Percentiles rank a stretch among this genome's conserved stretches.
Conservation (phyloP, 2,329 filamentous ascomycete species). For the Calonectria hongkongensis region DNA sequence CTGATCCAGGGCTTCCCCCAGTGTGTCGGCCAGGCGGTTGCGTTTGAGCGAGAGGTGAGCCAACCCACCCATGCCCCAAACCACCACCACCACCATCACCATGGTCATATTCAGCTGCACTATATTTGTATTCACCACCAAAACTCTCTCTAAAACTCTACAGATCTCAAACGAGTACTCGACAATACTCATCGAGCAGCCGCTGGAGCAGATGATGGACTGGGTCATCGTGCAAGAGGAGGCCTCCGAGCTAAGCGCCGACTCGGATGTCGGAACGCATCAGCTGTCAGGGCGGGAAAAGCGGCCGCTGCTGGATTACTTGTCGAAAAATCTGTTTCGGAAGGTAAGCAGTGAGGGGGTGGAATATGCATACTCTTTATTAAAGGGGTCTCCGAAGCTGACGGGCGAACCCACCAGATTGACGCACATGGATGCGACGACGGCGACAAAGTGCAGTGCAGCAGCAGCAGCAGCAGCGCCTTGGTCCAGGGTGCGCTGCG, state of each 20-base stretch:
- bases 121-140: not conserved
- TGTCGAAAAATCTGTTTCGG: constrained; percentile 34
- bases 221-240: constrained; percentile 20
- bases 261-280: not conserved
- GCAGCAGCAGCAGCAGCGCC: not conserved
- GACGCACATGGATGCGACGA: constrained; percentile 14
- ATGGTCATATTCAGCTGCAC: too few species aligned
- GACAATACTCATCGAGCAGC: constrained; percentile 29
- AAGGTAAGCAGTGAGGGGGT: constrained; percentile 19
- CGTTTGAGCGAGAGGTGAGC: constrained; percentile 41
- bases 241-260: constrained; percentile 6
- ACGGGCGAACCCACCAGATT: constrained; percentile 1
- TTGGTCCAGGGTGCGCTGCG: constrained; percentile 18
- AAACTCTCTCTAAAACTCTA: not conserved
- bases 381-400: constrained; percentile 3
- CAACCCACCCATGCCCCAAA: not conserved
- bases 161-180: constrained; percentile 37
- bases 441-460: too few species aligned
- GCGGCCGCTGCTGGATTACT: constrained; percentile 31
- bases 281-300: constrained; percentile 3
- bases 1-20: constrained; percentile 38
- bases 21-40: constrained; percentile 30
- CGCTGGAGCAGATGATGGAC: constrained; percentile 19
- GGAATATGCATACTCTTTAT: not conserved
- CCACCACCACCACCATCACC: not conserved